phyloP scores from a whole-genome alignment of 352 stramenopile species.

The Phytophthora cryptogea region DNA sequence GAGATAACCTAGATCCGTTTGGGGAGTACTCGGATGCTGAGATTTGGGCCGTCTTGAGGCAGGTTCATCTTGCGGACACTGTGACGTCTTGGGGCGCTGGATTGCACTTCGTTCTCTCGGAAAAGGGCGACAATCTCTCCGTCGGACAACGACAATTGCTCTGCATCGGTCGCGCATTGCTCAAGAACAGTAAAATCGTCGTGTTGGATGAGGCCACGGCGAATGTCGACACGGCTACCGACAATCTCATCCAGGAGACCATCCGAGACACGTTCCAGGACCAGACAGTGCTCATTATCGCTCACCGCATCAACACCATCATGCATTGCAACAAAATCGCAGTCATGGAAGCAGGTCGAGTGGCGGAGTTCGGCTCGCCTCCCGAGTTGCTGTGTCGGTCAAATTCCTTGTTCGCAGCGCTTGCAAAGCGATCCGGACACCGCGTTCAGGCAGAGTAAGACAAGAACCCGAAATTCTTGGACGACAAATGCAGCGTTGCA shows the following conservation, averaged over 20 bases:
- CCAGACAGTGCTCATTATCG: slow-evolving; percentile 94
- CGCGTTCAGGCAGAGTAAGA: too few relatives aligned
- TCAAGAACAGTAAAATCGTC: slow-evolving; percentile 86
- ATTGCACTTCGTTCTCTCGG: slow-evolving; percentile 84
- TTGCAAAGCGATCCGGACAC: slow-evolving; percentile 25
- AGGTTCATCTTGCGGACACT: slow-evolving; percentile 36
- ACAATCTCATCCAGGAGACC: slow-evolving; percentile 84
- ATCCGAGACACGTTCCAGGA: slow-evolving; percentile 69
- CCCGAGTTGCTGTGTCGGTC: slow-evolving; percentile 52
- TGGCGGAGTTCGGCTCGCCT: slow-evolving; percentile 84
- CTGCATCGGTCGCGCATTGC: slow-evolving; percentile 93
- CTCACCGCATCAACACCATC: slow-evolving; percentile 93
- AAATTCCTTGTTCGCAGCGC: slow-evolving; percentile 40
- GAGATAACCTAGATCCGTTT: slow-evolving; percentile 92
- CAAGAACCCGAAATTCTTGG: too few relatives aligned
- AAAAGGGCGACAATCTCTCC: slow-evolving; percentile 93
- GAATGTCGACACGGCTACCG: slow-evolving; percentile 87
- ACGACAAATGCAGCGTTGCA: too few relatives aligned
- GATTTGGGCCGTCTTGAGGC: slow-evolving; percentile 40
- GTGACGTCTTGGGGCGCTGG: slow-evolving; percentile 29
- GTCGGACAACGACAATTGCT: slow-evolving; percentile 94
- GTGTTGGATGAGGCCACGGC: slow-evolving; percentile 95
- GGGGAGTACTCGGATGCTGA: slow-evolving; percentile 62
- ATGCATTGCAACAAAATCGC: slow-evolving; percentile 31
- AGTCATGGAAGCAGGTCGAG: slow-evolving; percentile 61